Conservation (phyloP, 176 grass and related monocot genomes). For the Oryza glumipatula region DNA sequence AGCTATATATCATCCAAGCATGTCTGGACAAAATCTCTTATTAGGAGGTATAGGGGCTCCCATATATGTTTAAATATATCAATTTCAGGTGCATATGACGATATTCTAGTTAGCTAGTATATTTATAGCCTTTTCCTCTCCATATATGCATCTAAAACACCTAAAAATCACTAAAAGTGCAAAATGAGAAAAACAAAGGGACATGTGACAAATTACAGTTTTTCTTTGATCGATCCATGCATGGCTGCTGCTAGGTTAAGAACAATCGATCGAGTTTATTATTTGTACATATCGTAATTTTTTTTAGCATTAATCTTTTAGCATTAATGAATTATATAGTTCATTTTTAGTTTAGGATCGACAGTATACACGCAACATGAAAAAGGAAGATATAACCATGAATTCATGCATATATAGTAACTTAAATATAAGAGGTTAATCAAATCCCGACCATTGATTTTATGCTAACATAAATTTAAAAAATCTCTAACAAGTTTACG, state of each 20-base stretch:
- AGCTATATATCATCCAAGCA: neutral
- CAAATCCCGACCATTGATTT: no score
- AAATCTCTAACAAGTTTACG: no score
- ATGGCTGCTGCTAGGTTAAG: neutral
- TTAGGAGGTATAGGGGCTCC: slow-evolving; percentile 12
- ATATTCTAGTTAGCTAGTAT: neutral
- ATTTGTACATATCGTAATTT: neutral
- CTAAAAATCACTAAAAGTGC: neutral
- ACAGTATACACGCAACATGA: no score
- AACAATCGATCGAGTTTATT: neutral
- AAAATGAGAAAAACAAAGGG: neutral
- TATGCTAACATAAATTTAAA: no score
- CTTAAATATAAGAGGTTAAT: no score
- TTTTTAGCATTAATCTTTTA: no score
- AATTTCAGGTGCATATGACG: neutral
- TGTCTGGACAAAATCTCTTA: neutral
- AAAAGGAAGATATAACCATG: no score
- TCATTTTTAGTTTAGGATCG: no score
- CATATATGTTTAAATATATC: neutral
- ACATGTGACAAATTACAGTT: neutral
- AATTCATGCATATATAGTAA: no score
- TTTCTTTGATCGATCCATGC: neutral
- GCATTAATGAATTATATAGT: no score
- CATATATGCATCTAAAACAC: neutral
- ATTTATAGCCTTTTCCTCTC: neutral